Evolutionary conservation across 148 eudicot genomes (phyloP), one percentile per base, ranked within the genome.

Genomic region (Cornus controversa): DNA sequence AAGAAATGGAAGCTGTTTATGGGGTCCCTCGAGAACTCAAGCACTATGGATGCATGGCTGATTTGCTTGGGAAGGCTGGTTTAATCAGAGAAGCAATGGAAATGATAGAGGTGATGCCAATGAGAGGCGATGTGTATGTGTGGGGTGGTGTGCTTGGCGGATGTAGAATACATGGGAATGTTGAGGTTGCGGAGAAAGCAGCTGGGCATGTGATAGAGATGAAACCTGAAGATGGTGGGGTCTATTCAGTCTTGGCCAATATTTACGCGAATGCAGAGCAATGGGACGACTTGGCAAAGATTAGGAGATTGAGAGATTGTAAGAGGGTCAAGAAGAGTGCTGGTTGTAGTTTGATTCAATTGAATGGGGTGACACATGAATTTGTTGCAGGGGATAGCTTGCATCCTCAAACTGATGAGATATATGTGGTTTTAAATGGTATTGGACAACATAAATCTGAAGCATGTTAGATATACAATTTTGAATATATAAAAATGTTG

Each of bases 21-120:
- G 83, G 84, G 40, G 91, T 89, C 50, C 81, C 76, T 8, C 86
- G 85, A 70, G 98, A 94, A 88, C 85, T 88, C 63, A 92, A 94
- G 86, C 98, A 92, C 75, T 92, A 89, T 58, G 97, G 97, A 8
- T 90, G 91, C 86, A 92, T 94, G 98, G 97, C 91, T 60, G 98
- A 94, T 86, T 77, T 94, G 84, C 84, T 86, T 70, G 91, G 90
- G 8, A 89, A 94, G 63, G 93, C 94, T 71, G 98, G 97, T 57
- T 84, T 92, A 78, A 88, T 90, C 40, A 50, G 50, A 70, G 94
- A 94, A 81, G 97, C 92, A 1, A 36, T 85, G 72, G 82, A 86
- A 68, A 89, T 94, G 98, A 88, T 94, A 69, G 86, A 85, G 73
- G 62, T 45, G 5, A 92, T 92, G 98, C 94, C 94, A 57, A 68